Conservation (phyloP, 768 basidiomycete species). For the Amanita subjunquillea region DNA sequence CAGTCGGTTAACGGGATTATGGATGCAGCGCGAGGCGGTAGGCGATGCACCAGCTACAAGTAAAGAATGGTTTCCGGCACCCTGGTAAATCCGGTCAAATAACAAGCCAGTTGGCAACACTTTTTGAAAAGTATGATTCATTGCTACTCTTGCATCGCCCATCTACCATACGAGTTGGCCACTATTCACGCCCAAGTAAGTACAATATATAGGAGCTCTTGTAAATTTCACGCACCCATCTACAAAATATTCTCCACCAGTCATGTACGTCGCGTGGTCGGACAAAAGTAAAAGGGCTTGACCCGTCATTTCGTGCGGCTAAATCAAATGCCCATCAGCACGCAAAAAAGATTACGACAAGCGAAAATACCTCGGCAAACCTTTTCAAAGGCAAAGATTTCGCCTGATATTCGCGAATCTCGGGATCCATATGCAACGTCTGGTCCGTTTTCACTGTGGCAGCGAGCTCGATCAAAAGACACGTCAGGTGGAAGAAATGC, state of each 20-base stretch:
- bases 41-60: too few species aligned
- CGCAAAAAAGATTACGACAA: neutral
- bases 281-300: slow-evolving; percentile 47
- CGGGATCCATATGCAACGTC: slow-evolving; percentile 39
- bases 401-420: slow-evolving; percentile 37
- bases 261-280: slow-evolving; percentile 24
- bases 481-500: neutral
- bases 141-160: too few species aligned
- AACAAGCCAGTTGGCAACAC: too few species aligned
- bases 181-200: too few species aligned
- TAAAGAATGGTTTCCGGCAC: too few species aligned
- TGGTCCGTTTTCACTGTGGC: slow-evolving; percentile 47
- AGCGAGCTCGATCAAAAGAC: neutral
- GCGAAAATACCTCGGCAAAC: slow-evolving; percentile 38
- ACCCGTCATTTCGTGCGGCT: slow-evolving; percentile 49
- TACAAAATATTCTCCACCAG: slow-evolving; percentile 8
- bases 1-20: too few species aligned
- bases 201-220: too few species aligned
- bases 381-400: slow-evolving; percentile 40
- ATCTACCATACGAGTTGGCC: too few species aligned
- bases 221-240: neutral
- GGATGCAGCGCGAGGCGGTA: too few species aligned
- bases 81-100: too few species aligned
- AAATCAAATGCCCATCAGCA: neutral
- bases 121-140: too few species aligned